phyloP scores from a whole-genome alignment of 148 eudicot genomes.

The Persicaria maculosa region DNA sequence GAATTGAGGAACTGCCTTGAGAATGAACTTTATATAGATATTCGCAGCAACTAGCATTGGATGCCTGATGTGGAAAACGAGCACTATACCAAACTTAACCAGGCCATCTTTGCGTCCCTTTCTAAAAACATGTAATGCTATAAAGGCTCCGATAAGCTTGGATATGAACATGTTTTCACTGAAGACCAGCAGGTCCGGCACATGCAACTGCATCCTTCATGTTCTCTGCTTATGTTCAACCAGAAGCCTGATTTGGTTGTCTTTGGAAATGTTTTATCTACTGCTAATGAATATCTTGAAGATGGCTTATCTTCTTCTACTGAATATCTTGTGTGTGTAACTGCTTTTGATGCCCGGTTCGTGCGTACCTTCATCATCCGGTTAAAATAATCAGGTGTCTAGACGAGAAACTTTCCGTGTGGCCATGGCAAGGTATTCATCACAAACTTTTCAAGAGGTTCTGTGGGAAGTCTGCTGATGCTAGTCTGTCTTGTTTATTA shows the following conservation, averaged over 20 bases:
- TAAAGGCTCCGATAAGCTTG: slow-evolving; percentile 78
- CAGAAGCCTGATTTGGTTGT: too few relatives aligned
- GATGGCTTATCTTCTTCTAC: too few relatives aligned
- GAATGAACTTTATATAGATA: slow-evolving; percentile 51
- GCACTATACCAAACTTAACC: slow-evolving; percentile 45
- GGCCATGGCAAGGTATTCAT: too few relatives aligned
- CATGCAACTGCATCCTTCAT: slow-evolving; percentile 62
- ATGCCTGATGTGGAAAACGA: slow-evolving; percentile 35
- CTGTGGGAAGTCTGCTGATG: slow-evolving; percentile 53
- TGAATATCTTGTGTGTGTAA: too few relatives aligned
- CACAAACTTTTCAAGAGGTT: slow-evolving; percentile 44
- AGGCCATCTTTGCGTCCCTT: slow-evolving; percentile 59
- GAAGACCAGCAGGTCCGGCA: slow-evolving; percentile 27
- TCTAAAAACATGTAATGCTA: slow-evolving; percentile 75
- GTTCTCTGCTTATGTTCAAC: too few relatives aligned
- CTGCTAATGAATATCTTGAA: too few relatives aligned
- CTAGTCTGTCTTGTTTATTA: slow-evolving; percentile 33
- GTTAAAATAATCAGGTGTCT: too few relatives aligned
- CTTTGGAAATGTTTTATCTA: too few relatives aligned
- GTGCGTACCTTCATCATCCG: too few relatives aligned
- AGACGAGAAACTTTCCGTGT: too few relatives aligned
- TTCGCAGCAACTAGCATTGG: slow-evolving; percentile 81
- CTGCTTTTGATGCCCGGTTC: too few relatives aligned
- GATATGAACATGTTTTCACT: slow-evolving; percentile 75
- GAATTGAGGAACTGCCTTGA: slow-evolving; percentile 70